phyloP scores from a whole-genome alignment of 2,329 filamentous ascomycete species.

The Orbilia ellipsospora region DNA sequence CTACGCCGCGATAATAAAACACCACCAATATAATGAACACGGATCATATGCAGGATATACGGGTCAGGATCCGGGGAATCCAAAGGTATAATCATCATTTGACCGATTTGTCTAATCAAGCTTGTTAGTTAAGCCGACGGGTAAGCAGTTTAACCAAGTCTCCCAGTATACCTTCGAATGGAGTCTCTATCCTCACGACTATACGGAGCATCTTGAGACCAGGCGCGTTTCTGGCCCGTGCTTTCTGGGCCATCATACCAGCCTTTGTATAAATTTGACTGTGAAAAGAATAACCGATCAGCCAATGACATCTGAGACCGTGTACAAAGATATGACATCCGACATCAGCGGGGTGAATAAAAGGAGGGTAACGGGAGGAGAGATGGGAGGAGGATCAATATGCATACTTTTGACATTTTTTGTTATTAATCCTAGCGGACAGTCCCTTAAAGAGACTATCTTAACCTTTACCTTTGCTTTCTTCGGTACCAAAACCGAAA shows the following conservation, averaged over 20 bases:
- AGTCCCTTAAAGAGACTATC: conserved; percentile 36
- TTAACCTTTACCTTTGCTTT: conserved; percentile 53
- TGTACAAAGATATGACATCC: conserved; percentile 18
- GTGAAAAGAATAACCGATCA: conserved; percentile 9
- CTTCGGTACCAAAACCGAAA: conserved; percentile 53
- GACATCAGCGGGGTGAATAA: conserved; percentile 12
- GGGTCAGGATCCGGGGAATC: conserved; percentile 44
- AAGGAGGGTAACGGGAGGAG: neutral
- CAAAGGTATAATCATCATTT: conserved; percentile 76
- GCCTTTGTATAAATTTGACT: conserved; percentile 44
- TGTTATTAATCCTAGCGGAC: conserved; percentile 43
- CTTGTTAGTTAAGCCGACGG: neutral
- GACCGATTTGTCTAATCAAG: conserved; percentile 71
- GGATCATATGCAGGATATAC: conserved; percentile 69
- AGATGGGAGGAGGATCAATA: neutral
- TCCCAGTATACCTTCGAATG: conserved; percentile 32
- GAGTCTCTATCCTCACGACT: conserved; percentile 48
- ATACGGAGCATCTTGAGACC: conserved; percentile 52
- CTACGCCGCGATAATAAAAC: conserved; percentile 87
- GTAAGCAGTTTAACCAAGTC: neutral
- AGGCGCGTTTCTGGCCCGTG: conserved; percentile 52
- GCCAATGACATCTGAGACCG: conserved; percentile 7
- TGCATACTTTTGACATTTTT: conserved; percentile 47
- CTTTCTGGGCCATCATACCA: conserved; percentile 53
- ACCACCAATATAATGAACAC: conserved; percentile 86